Base-by-base conservation (phyloP, 1,139 yeast species). In the Candida labiduridarum region DNA sequence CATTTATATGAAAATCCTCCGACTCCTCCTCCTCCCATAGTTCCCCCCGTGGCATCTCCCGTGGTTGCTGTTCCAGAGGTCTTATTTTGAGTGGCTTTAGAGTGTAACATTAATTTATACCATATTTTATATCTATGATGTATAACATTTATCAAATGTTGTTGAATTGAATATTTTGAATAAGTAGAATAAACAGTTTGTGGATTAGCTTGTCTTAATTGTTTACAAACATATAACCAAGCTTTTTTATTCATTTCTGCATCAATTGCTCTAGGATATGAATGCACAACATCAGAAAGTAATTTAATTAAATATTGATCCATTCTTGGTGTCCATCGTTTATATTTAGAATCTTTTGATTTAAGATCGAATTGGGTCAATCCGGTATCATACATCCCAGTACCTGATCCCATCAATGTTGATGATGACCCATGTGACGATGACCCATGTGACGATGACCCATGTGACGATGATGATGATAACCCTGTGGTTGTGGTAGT, bases 121-220 rank as follows among this genome's bases (percentile, higher is more conserved):
- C 78, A 67, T 44, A 73, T 66, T 51, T 67, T 70, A 53, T 72
- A 73, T 34, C 77, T 51, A 52, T 66, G 72, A 47, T 73, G 78
- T 45, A 68, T 71, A 22, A 73, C 78, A 50, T 71, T 69, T 18
- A 59, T 53, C 31, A 73, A 57, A 59, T 73, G 78, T 52, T 73
- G 78, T 48, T 67, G 74, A 49, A 77, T 71, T 5, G 76, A 71
- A 51, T 72, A 73, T 51, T 73, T 73, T 25, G 78, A 73, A 49
- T 72, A 73, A 2, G 78, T 73, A 6, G 76, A 70, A 54, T 73
- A 73, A 2, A 72, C 78, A 0, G 78, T 71, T 48, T 71, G 71
- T 1, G 78, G 78, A 52, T 73, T 72, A 9, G 72, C 74, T 12
- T 65, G 62, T 38, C 78, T 53, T 46, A 73, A 59, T 47, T 69